Evolutionary conservation across 441 rosid genomes (phyloP), one percentile per base, ranked within the genome.

Genomic region (Flueggea neowawraea): DNA sequence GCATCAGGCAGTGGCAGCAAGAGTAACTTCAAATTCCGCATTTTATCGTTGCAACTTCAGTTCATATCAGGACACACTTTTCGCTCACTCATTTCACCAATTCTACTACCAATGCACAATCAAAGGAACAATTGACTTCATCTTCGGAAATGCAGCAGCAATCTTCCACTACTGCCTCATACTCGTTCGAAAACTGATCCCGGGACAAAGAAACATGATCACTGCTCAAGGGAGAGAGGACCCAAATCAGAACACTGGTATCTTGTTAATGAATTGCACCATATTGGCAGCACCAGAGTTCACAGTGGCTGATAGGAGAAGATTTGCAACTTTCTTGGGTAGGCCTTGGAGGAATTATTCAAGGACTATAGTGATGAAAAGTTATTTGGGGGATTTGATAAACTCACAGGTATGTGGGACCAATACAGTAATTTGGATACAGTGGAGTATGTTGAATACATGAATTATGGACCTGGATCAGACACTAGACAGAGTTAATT

Each of bases 321-420:
- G 75, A 56, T 70, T 61, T 68, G 77, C 78, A 0, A 90, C 93
- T 0, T 90, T 82, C 63, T 80, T 90, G 0, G 95, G 97, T 14
- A 84, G 97, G 13, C 97, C 97, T 4, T 90, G 97, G 97, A 89
- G 89, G 72, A 32, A 76, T 31, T 88, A 84, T 65, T 88, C 97
- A 0, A 81, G 95, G 44, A 69, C 76, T 5, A 86, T 88, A 50
- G 76, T 76, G 74, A 73, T 88, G 95, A 61, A 84, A 72, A 83
- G 90, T 0, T 83, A 73, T 76, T 82, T 90, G 73, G 86, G 93
- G 1, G 80, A 79, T 15, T 88, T 87, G 47, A 74, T 88, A 52
- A 64, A 80, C 54, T 84, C 97, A 1, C 51, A 75, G 43, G 95
- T 6, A 92, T 81, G 66, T 90, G 97, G 97, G 78, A 79, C 31